Conservation (phyloP, 805 yeast genomes). For the Kregervanrija delftensis region DNA sequence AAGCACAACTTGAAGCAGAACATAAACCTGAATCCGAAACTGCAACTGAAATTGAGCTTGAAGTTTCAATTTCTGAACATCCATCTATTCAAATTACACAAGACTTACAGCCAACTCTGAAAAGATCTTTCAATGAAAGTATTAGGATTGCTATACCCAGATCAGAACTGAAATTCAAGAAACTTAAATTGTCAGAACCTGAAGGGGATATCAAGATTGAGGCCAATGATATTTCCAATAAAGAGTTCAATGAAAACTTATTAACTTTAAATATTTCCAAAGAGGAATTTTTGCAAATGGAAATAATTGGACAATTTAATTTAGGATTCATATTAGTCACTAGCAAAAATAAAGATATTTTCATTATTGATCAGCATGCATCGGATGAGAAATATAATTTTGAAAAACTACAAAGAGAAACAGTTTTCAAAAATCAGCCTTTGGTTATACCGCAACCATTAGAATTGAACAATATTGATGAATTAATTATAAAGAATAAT, state of each 20-base stretch:
- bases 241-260: slow-evolving; percentile 47
- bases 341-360: slow-evolving; percentile 41
- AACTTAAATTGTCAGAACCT: too few relatives aligned
- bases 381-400: slow-evolving; percentile 93
- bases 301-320: slow-evolving; percentile 87
- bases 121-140: too few relatives aligned
- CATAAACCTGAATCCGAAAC: too few relatives aligned
- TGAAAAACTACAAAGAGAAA: slow-evolving; percentile 55
- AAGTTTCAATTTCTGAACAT: too few relatives aligned
- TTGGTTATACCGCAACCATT: slow-evolving; percentile 53
- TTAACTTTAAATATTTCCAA: slow-evolving; percentile 61
- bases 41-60: too few relatives aligned
- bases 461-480: slow-evolving; percentile 73
- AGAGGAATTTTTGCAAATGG: slow-evolving; percentile 67
- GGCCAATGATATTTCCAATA: slow-evolving; percentile 36
- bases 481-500: slow-evolving; percentile 60
- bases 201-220: too few relatives aligned
- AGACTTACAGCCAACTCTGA: too few relatives aligned
- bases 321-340: slow-evolving; percentile 86
- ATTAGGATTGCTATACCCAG: too few relatives aligned
- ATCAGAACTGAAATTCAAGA: too few relatives aligned
- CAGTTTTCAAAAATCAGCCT: slow-evolving; percentile 60
- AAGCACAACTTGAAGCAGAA: too few relatives aligned
- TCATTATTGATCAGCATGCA: slow-evolving; percentile 95
- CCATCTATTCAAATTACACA: too few relatives aligned